A percentile compares a stretch with the other conserved stretches of the same genome.
Conservation (phyloP, 192 early-diverging fungal genomes). For the Coemansia sp. region DNA sequence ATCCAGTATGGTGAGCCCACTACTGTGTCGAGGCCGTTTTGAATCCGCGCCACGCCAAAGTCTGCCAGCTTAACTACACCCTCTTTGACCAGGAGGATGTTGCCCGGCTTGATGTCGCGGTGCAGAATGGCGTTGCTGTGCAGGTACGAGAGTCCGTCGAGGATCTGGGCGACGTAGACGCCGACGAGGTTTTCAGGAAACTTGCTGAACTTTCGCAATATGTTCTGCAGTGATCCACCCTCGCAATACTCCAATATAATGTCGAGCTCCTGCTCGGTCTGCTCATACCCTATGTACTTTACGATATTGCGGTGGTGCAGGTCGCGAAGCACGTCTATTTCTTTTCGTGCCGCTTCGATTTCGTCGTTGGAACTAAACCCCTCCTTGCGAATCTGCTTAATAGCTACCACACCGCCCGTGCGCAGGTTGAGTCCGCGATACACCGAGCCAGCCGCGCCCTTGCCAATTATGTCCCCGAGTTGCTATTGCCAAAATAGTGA, state of each 20-base stretch:
- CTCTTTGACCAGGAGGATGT: conserved; percentile 70
- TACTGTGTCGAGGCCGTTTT: conserved; percentile 64
- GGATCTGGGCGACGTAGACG: conserved; percentile 66
- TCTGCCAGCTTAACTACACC: conserved; percentile 75
- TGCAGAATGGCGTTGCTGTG: conserved; percentile 60
- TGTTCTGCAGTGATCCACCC: conserved; percentile 69
- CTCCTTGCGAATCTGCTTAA: conserved; percentile 67
- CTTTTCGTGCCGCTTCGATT: conserved; percentile 65
- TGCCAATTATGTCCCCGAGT: conserved; percentile 73
- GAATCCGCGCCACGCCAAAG: conserved; percentile 70
- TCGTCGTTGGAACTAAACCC: conserved; percentile 62
- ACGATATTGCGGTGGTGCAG: conserved; percentile 70
- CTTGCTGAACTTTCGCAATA: conserved; percentile 72
- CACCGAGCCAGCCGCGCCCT: conserved; percentile 72
- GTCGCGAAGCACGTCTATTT: conserved; percentile 83
- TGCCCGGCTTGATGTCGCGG: conserved; percentile 64
- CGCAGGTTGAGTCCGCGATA: conserved; percentile 67
- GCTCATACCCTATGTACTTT: conserved; percentile 74
- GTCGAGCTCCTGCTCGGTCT: conserved; percentile 69
- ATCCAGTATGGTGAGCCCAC: conserved; percentile 81
- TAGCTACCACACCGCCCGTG: conserved; percentile 68
- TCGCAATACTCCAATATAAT: conserved; percentile 86
- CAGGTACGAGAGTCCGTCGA: conserved; percentile 55
- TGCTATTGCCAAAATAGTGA: conserved; percentile 35
- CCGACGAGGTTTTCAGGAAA: conserved; percentile 71